Conservation (phyloP, 2,329 filamentous ascomycete species). For the Xylariaceae sp. region DNA sequence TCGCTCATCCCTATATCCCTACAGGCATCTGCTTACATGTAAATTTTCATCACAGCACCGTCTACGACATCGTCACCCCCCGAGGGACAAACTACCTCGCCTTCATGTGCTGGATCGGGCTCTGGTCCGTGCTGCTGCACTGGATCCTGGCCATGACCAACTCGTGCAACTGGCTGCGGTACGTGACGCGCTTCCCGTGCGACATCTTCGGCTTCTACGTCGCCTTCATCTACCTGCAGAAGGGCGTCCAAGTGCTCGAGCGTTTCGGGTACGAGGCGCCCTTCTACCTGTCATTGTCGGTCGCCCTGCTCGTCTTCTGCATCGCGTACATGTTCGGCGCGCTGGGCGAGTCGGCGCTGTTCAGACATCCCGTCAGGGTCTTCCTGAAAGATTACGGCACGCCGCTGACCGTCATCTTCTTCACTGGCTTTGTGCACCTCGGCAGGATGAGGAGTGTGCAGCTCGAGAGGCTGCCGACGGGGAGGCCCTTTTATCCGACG, state of each 20-base stretch:
- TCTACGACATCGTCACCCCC: constrained; percentile 79
- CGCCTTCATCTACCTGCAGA: constrained; percentile 85
- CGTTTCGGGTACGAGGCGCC: constrained; percentile 62
- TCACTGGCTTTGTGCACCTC: constrained; percentile 83
- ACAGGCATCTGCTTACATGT: background rate
- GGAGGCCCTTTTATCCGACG: constrained; percentile 74
- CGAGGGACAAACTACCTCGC: constrained; percentile 75
- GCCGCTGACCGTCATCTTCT: constrained; percentile 76
- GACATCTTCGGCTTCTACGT: constrained; percentile 95
- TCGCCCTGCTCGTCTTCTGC: constrained; percentile 72
- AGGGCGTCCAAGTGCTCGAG: constrained; percentile 79
- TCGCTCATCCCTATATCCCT: background rate
- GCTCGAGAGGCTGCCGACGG: constrained; percentile 68
- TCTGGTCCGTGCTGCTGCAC: constrained; percentile 83
- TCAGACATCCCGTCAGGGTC: constrained; percentile 68
- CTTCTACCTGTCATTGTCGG: constrained; percentile 74
- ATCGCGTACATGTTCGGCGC: constrained; percentile 69
- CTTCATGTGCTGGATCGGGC: constrained; percentile 89
- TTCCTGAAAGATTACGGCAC: constrained; percentile 90
- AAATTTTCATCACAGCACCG: constrained; percentile 47
- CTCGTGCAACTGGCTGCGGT: constrained; percentile 80
- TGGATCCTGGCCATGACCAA: constrained; percentile 80
- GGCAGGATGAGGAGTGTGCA: constrained; percentile 71
- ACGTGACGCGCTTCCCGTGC: constrained; percentile 86
- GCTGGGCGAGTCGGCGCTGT: constrained; percentile 68